Evolutionary conservation across 805 yeast genomes (phyloP), one percentile per base, ranked within the genome.

Genomic region (Saccharomyces paradoxus): DNA sequence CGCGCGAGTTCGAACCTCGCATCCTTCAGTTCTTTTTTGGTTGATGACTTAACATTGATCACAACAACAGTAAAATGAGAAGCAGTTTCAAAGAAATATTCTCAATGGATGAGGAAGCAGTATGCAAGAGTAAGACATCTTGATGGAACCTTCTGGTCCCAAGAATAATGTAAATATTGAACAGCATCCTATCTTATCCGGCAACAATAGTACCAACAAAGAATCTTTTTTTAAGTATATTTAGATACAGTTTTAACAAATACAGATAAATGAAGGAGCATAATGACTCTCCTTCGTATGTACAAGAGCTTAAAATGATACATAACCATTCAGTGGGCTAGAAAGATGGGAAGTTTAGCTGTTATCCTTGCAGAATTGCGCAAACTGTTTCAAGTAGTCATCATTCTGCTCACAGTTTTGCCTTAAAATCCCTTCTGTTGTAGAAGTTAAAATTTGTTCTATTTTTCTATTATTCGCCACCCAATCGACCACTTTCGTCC

Each of bases 391-490:
- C 21, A 69, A 50, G 55, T 68, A 68, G 24, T 67, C 58, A 14
- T 54, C 54, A 54, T 64, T 63, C 17, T 62, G 62, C 50, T 68
- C 68, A 55, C 82, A 78, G 4, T 60, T 58, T 55, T 75, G 77
- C 14, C 56, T 55, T 41, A 78, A 50, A 0, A 74, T 55, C 7
- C 65, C 69, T 3, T 61, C 60, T 21, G 76, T 72, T 51, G 75
- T 71, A 3, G 58, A 64, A 51, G 67, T 68, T 2, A 79, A 58
- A 3, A 79, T 78, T 0, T 56, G 57, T 56, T 79, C 83, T 22
- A 79, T 63, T 22, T 63, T 62, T 22, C 57, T 55, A 55, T 78
- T 80, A 59, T 76, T 78, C 22, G 67, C 61, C 14, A 72, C 68
- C 71, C 77, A 74, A 12, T 60, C 66, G 7, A 56, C 54, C 9